These are phyloP conservation scores for Hydrangea macrophylla DNA, from an alignment of 148 eudicot genomes.

Conservation along the genomic window DNA sequence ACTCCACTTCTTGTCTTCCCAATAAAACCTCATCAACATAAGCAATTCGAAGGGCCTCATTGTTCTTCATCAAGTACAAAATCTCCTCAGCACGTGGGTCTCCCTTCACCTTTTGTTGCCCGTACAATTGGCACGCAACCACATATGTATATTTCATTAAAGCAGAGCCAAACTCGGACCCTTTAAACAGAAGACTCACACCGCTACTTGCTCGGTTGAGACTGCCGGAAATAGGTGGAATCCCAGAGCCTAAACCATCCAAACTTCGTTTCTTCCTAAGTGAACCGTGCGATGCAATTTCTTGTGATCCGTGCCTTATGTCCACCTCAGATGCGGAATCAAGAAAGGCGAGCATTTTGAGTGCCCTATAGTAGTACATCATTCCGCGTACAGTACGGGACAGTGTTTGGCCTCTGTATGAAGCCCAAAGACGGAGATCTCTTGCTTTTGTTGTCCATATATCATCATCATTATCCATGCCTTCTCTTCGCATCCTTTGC, in stretches of 20 bases:
- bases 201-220: conserved; percentile 56
- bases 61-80: conserved; percentile 68
- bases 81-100: conserved; percentile 90
- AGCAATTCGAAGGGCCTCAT: conserved; percentile 94
- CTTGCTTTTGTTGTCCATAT: conserved; percentile 56
- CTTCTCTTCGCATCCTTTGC: conserved; percentile 85
- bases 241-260: conserved; percentile 28
- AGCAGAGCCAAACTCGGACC: conserved; percentile 69
- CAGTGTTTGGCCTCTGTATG: conserved; percentile 92
- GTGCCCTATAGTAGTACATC: conserved; percentile 92
- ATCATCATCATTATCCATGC: conserved; percentile 64
- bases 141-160: conserved; percentile 92
- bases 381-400: conserved; percentile 96
- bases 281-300: conserved; percentile 47
- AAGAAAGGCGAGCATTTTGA: conserved; percentile 87
- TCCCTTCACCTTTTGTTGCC: conserved; percentile 62
- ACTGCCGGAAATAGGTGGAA: conserved; percentile 32
- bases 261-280: conserved; percentile 29
- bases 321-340: conserved; percentile 91
- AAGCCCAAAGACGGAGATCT: conserved; percentile 93
- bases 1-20: conserved; percentile 58
- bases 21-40: conserved; percentile 78
- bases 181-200: conserved; percentile 60
- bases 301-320: conserved; percentile 54
- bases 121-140: conserved; percentile 83